Percentiles rank a stretch among this genome's conserved stretches.
Conservation (phyloP, 148 eudicot genomes). For the Simmondsia chinensis region DNA sequence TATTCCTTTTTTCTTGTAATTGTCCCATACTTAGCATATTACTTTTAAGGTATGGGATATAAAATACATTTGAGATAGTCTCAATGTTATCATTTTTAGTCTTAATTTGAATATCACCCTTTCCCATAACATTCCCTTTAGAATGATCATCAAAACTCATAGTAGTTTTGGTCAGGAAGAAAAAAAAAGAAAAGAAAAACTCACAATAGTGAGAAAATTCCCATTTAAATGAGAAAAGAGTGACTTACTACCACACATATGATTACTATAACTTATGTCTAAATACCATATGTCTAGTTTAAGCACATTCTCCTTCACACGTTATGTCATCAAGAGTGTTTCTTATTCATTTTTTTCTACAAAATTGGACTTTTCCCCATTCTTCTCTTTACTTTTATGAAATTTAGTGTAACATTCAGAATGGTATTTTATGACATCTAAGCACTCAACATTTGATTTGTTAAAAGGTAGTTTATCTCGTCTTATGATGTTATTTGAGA, state of each 20-base stretch:
- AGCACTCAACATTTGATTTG: constrained; percentile 14
- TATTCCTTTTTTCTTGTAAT: constrained; percentile 9
- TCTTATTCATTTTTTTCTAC: constrained; percentile 6
- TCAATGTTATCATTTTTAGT: constrained; percentile 6
- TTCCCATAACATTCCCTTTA: constrained; percentile 8
- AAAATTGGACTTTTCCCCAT: constrained; percentile 5
- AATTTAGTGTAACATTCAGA: constrained; percentile 15
- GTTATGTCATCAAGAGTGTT: constrained; percentile 4
- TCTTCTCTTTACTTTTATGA: background rate
- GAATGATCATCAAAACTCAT: constrained; percentile 6
- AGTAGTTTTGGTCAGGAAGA: too few relatives aligned
- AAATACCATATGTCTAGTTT: constrained; percentile 6
- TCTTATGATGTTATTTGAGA: constrained; percentile 2
- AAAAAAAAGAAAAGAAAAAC: too few relatives aligned
- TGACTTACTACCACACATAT: constrained; percentile 9
- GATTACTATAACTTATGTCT: constrained; percentile 8
- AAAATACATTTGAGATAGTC: constrained; percentile 10
- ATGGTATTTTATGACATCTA: constrained; percentile 14
- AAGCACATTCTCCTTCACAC: background rate
- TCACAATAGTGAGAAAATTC: constrained; percentile 7
- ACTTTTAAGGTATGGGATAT: constrained; percentile 11
- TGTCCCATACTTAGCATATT: constrained; percentile 10
- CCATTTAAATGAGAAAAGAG: constrained; percentile 9
- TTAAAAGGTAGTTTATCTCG: constrained; percentile 1
- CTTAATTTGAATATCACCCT: constrained; percentile 6